These are phyloP conservation scores for Podaxis pistillaris DNA, from an alignment of 768 basidiomycete genomes.

Conservation along the genomic window DNA sequence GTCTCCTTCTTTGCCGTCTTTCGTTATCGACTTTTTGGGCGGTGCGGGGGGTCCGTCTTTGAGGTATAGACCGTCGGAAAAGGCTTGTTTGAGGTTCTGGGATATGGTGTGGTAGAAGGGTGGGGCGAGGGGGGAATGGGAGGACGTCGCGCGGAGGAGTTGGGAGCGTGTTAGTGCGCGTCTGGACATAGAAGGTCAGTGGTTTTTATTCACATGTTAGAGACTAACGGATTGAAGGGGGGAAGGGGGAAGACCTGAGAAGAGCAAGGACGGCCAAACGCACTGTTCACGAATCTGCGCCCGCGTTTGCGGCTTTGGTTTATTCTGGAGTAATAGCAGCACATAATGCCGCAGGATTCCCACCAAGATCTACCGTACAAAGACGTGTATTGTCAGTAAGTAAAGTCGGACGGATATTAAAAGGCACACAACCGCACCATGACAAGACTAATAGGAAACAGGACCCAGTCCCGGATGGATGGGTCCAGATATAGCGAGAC, in stretches of 20 bases:
- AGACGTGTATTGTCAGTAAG: not conserved
- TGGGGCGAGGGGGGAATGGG: constrained; percentile 79
- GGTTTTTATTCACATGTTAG: too few relatives aligned
- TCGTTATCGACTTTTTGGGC: constrained; percentile 21
- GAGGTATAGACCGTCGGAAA: constrained; percentile 75
- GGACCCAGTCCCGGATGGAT: constrained; percentile 91
- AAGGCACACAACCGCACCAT: constrained; percentile 60
- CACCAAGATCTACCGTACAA: constrained; percentile 72
- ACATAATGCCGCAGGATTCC: constrained; percentile 94
- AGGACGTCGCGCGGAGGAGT: constrained; percentile 77
- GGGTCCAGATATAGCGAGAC: constrained; percentile 81
- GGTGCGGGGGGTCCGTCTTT: constrained; percentile 72
- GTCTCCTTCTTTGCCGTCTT: constrained; percentile 43
- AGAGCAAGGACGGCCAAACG: constrained; percentile 28
- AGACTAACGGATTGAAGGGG: not conserved
- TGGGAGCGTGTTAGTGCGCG: constrained; percentile 80
- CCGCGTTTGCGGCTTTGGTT: constrained; percentile 77
- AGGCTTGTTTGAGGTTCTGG: constrained; percentile 68
- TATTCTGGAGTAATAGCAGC: constrained; percentile 76
- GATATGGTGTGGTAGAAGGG: constrained; percentile 74
- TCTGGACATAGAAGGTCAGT: constrained; percentile 32
- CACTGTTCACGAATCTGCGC: constrained; percentile 92
- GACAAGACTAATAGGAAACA: constrained; percentile 95
- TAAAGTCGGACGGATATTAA: not conserved
- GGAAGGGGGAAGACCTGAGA: not conserved